Evolutionary conservation across 1,139 yeast species (phyloP).

Genomic region (Candida labiduridarum): DNA sequence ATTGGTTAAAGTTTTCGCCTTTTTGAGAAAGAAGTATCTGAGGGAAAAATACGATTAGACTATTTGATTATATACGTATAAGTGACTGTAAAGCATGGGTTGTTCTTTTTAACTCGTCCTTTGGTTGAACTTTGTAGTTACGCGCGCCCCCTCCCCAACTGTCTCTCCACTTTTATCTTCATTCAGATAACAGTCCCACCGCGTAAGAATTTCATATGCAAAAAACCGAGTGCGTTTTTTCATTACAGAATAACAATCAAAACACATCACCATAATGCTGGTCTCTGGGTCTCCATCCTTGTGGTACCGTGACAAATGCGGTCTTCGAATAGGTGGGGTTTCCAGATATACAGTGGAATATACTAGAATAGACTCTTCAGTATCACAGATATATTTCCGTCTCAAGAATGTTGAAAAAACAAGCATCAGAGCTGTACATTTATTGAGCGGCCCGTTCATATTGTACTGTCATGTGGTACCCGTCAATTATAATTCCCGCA

Average conservation of each 20-base stretch:
- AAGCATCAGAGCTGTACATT: slow-evolving; percentile 54
- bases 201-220: not conserved
- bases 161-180: not conserved
- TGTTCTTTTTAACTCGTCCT: not conserved
- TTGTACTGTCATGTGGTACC: slow-evolving; percentile 64
- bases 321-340: slow-evolving; percentile 42
- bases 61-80: not conserved
- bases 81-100: not conserved
- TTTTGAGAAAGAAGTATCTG: slow-evolving; percentile 25
- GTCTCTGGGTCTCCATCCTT: slow-evolving; percentile 21
- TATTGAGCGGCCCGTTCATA: slow-evolving; percentile 61
- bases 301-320: slow-evolving; percentile 46
- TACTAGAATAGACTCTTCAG: slow-evolving; percentile 22
- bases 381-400: slow-evolving; percentile 35
- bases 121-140: too few species aligned
- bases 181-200: not conserved
- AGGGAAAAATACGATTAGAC: slow-evolving; percentile 1
- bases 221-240: not conserved
- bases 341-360: slow-evolving; percentile 36
- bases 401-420: slow-evolving; percentile 55
- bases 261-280: not conserved
- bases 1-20: slow-evolving; percentile 31
- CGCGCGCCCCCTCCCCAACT: too few species aligned
- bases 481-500: slow-evolving; percentile 41
- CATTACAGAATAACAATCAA: not conserved